Evolutionary conservation across 805 yeast species (phyloP), one percentile per base, ranked within the genome.

Genomic region (Wickerhamiella sergipiensis): DNA sequence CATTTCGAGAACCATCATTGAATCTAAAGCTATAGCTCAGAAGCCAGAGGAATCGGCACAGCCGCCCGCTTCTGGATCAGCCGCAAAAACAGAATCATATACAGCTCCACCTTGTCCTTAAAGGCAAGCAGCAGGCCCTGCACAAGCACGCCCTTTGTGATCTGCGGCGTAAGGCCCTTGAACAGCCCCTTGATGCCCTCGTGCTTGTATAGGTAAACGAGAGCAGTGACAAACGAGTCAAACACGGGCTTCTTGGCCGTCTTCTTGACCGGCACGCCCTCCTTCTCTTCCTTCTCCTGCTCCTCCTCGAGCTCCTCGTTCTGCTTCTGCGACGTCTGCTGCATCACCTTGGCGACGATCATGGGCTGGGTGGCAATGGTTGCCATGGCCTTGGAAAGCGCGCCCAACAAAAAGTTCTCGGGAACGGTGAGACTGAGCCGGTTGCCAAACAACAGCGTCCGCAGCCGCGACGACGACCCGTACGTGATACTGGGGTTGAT

Each of bases 401-500:
- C 85, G 5, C 95, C 95, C 15, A 85, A 67, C 36, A 78, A 53
- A 64, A 83, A 86, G 61, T 80, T 78, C 66, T 85, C 81, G 47
- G 71, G 67, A 1, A 88, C 83, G 8, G 75, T 70, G 55, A 85
- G 71, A 53, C 66, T 68, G 10, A 59, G 52, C 43, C 61, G 61
- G 12, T 61, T 64, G 45, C 68, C 67, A 66, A 67, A 78, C 42
- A 83, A 61, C 2, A 76, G 57, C 44, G 70, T 71, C 61, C 76
- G 80, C 57, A 85, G 71, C 57, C 85, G 74, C 63, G 83, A 88
- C 64, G 77, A 83, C 3, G 87, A 73, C 7, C 94, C 90, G 62
- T 85, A 86, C 2, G 95, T 86, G 62, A 86, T 86, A 40, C 92
- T 80, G 2, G 95, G 95, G 67, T 86, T 86, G 47, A 82, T 70